Conservation (phyloP, 192 early-diverging fungal species). For the Piromyces finnis region DNA sequence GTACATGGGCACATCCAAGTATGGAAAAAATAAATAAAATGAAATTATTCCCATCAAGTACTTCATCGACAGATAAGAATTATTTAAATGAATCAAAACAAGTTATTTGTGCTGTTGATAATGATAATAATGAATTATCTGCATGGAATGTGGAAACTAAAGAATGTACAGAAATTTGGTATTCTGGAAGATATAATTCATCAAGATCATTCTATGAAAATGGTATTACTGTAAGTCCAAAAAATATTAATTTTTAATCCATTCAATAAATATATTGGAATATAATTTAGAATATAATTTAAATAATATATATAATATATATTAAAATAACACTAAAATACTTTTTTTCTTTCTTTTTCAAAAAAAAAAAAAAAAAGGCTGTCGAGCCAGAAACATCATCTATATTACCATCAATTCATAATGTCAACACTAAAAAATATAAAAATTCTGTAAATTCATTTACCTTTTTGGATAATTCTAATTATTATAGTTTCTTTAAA, state of each 20-base stretch:
- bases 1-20: slow-evolving; percentile 59
- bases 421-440: background rate
- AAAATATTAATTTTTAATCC: background rate
- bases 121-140: slow-evolving; percentile 48
- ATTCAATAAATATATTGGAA: background rate
- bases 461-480: background rate
- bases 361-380: background rate
- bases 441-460: background rate
- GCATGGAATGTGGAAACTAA: slow-evolving; percentile 62
- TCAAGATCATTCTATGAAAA: slow-evolving; percentile 16
- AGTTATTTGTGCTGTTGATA: slow-evolving; percentile 47
- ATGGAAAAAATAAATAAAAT: slow-evolving; percentile 36
- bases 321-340: no score
- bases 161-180: slow-evolving; percentile 55
- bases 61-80: background rate
- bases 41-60: slow-evolving; percentile 17
- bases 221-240: slow-evolving; percentile 12
- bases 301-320: no score
- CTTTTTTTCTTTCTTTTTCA: no score
- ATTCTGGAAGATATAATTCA: slow-evolving; percentile 13
- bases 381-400: background rate
- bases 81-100: slow-evolving; percentile 15
- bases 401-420: background rate
- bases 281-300: no score
- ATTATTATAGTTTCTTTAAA: background rate